phyloP scores from a whole-genome alignment of 805 yeast species.

The Kregervanrija fluxuum region DNA sequence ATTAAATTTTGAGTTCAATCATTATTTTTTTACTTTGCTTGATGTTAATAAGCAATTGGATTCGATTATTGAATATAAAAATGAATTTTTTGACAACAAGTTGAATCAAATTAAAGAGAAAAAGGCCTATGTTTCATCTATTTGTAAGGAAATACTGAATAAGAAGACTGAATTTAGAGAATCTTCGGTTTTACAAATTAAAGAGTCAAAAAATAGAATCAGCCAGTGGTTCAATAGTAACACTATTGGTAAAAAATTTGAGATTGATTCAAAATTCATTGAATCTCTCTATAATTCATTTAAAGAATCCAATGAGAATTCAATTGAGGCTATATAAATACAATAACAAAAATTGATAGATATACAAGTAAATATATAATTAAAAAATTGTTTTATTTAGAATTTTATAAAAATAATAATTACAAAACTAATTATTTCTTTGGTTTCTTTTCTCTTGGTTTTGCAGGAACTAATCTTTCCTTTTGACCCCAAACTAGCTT shows the following conservation, averaged over 20 bases:
- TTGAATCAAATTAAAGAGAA: conserved; percentile 1
- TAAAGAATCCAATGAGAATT: not conserved
- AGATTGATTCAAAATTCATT: conserved; percentile 10
- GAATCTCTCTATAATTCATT: conserved; percentile 2
- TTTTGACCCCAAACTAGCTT: conserved; percentile 66
- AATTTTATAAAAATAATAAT: not conserved
- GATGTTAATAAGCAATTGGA: conserved; percentile 20
- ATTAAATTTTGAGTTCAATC: conserved; percentile 17
- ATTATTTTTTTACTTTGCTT: conserved; percentile 15
- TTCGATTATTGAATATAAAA: conserved; percentile 1
- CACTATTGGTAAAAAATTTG: conserved; percentile 14
- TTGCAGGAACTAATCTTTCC: conserved; percentile 67
- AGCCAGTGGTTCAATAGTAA: conserved; percentile 16
- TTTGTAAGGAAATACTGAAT: not conserved
- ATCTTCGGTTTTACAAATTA: conserved; percentile 3
- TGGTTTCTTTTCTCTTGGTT: conserved; percentile 42
- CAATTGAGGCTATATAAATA: conserved; percentile 2
- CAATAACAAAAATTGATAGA: conserved; percentile 2
- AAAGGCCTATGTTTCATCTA: not conserved
- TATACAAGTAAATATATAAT: not conserved
- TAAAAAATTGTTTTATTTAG: not conserved
- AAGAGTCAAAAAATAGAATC: conserved; percentile 3
- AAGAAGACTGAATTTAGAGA: conserved; percentile 1
- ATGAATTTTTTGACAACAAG: not conserved
- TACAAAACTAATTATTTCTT: conserved; percentile 12